Evolutionary conservation across 352 stramenopile genomes (phyloP).

Genomic region (Phytopythium delawarense): DNA sequence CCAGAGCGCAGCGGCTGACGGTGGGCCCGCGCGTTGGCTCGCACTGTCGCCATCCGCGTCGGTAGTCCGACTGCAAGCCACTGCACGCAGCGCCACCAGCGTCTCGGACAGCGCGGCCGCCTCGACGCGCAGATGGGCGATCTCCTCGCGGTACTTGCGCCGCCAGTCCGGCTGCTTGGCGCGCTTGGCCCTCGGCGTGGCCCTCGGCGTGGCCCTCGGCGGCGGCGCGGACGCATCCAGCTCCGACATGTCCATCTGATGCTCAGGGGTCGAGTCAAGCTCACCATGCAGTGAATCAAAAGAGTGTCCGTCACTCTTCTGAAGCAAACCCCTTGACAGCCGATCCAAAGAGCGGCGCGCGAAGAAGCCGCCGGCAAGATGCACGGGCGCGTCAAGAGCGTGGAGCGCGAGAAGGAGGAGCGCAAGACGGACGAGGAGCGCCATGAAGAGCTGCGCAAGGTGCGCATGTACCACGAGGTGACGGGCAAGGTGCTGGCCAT

Average conservation of each 20-base stretch:
- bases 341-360: neutral
- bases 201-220: neutral
- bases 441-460: slow-evolving; percentile 53
- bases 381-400: slow-evolving; percentile 75
- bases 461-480: slow-evolving; percentile 79
- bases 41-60: neutral
- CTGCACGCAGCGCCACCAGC: neutral
- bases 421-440: slow-evolving; percentile 59
- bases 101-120: neutral
- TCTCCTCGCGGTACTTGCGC: slow-evolving; percentile 8
- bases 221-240: neutral
- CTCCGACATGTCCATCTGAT: neutral
- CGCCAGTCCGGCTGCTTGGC: slow-evolving; percentile 8
- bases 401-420: slow-evolving; percentile 68
- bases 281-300: too few relatives aligned
- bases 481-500: slow-evolving; percentile 63
- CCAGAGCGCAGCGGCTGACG: slow-evolving; percentile 5
- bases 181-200: neutral
- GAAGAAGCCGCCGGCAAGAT: slow-evolving; percentile 17
- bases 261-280: too few relatives aligned
- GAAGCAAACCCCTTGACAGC: neutral
- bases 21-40: neutral
- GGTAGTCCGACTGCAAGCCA: neutral
- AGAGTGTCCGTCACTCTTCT: too few relatives aligned
- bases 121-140: neutral